Evolutionary conservation across 2,329 filamentous ascomycete species (phyloP).

Genomic region (Grosmannia serpens): DNA sequence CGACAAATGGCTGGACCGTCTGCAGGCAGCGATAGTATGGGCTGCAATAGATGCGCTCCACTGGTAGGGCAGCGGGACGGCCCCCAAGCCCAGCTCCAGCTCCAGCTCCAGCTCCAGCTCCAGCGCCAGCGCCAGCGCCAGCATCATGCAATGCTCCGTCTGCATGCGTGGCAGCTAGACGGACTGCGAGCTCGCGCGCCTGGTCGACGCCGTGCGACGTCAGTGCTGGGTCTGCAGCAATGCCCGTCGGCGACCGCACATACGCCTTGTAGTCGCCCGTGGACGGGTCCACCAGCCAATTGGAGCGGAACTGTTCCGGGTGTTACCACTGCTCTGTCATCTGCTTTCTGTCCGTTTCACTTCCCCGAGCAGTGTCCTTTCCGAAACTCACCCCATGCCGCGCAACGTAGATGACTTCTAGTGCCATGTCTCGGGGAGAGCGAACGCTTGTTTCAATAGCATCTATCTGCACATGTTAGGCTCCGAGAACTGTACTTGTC

Average conservation of each 20-base stretch:
- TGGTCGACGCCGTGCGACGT: slow-evolving; percentile 80
- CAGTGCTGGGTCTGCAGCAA: slow-evolving; percentile 77
- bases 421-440: slow-evolving; percentile 36
- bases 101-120: background rate
- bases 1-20: slow-evolving; percentile 61
- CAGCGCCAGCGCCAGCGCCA: background rate
- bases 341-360: background rate
- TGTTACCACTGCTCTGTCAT: background rate
- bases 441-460: too few species aligned
- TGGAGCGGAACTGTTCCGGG: slow-evolving; percentile 63
- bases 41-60: slow-evolving; percentile 70
- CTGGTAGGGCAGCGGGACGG: slow-evolving; percentile 45
- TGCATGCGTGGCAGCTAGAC: slow-evolving; percentile 32
- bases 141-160: background rate
- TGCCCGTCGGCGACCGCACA: slow-evolving; percentile 73
- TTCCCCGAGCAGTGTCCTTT: background rate
- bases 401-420: slow-evolving; percentile 62
- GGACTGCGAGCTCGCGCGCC: slow-evolving; percentile 60
- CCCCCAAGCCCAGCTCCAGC: background rate
- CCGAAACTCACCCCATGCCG: slow-evolving; percentile 58
- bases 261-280: slow-evolving; percentile 67
- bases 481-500: too few species aligned
- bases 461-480: background rate
- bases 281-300: slow-evolving; percentile 72
- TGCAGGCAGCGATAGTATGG: slow-evolving; percentile 83